Evolutionary conservation across 257 asterid species (phyloP).

Genomic region (Eustoma russellianum): DNA sequence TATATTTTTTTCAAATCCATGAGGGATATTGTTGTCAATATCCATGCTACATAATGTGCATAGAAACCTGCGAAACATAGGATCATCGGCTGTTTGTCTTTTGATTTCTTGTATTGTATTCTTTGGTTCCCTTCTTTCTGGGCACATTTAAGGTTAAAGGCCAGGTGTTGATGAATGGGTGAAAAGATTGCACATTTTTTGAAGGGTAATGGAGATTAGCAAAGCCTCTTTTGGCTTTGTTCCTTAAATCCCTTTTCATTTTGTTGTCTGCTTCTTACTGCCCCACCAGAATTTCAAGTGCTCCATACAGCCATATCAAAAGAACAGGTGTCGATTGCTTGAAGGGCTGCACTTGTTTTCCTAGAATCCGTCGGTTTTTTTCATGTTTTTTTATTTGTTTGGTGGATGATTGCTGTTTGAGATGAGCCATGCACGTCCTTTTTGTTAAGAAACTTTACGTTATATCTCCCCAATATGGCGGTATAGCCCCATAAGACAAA

Average conservation of each 20-base stretch:
- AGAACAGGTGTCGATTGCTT: slow-evolving; percentile 15
- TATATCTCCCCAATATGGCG: too few species aligned
- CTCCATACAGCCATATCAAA: neutral
- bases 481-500: too few species aligned
- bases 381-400: too few species aligned
- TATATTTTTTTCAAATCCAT: slow-evolving; percentile 12
- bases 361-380: neutral
- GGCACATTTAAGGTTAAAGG: slow-evolving; percentile 39
- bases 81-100: slow-evolving; percentile 51
- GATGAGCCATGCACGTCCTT: too few species aligned
- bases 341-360: neutral
- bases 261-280: slow-evolving; percentile 3
- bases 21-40: slow-evolving; percentile 5
- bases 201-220: slow-evolving; percentile 15
- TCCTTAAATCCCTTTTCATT: neutral
- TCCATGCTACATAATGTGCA: slow-evolving; percentile 12
- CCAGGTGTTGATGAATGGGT: slow-evolving; percentile 51
- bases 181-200: slow-evolving; percentile 23
- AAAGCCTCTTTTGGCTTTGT: slow-evolving; percentile 4
- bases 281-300: slow-evolving; percentile 2
- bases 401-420: too few species aligned
- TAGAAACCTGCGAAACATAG: slow-evolving; percentile 33
- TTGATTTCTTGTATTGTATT: slow-evolving; percentile 14
- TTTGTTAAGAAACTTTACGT: too few species aligned
- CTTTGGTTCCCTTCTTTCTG: slow-evolving; percentile 44